Percentiles rank a stretch among this genome's conserved stretches.
These are phyloP conservation scores for Calycina herbarum DNA, from an alignment of 2,329 filamentous ascomycete species.

Conservation along the genomic window DNA sequence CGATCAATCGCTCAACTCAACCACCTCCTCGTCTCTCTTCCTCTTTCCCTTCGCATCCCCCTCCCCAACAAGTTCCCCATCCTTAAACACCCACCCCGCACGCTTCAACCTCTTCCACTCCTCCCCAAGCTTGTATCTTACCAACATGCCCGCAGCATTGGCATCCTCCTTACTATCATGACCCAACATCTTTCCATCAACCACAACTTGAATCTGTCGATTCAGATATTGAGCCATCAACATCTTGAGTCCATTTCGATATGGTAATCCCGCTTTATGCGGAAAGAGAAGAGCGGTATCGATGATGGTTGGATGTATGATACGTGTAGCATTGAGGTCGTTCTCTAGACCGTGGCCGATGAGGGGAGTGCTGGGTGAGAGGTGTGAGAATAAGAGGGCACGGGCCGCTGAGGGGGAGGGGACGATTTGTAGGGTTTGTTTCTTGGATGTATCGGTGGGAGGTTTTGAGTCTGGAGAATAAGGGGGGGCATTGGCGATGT, in stretches of 20 bases:
- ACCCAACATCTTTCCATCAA: constrained; percentile 47
- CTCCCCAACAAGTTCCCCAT: constrained; percentile 42
- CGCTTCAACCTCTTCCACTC: constrained; percentile 68
- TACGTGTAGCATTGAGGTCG: constrained; percentile 80
- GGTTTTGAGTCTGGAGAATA: constrained; percentile 42
- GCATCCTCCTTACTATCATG: constrained; percentile 96
- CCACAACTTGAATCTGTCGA: constrained; percentile 74
- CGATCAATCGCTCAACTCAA: background rate
- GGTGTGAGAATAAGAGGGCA: constrained; percentile 70
- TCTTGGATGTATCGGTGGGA: constrained; percentile 23
- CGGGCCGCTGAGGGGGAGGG: constrained; percentile 74
- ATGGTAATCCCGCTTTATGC: constrained; percentile 73
- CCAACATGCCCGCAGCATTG: constrained; percentile 81
- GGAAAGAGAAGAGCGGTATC: constrained; percentile 87
- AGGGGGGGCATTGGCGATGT: constrained; percentile 67
- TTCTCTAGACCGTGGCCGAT: constrained; percentile 96
- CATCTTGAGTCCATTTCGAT: constrained; percentile 73
- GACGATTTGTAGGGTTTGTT: constrained; percentile 66
- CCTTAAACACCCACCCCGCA: constrained; percentile 65
- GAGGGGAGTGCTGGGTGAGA: constrained; percentile 76
- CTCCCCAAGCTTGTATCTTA: constrained; percentile 67
- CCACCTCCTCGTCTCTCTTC: constrained; percentile 7
- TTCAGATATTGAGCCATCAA: constrained; percentile 71
- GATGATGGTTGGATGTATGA: constrained; percentile 81
- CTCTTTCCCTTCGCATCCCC: constrained; percentile 11